A percentile compares a stretch with the other conserved stretches of the same genome.
These are phyloP conservation scores for Colletotrichum ledebouriae DNA, from an alignment of 2,329 filamentous ascomycete species.

Conservation along the genomic window DNA sequence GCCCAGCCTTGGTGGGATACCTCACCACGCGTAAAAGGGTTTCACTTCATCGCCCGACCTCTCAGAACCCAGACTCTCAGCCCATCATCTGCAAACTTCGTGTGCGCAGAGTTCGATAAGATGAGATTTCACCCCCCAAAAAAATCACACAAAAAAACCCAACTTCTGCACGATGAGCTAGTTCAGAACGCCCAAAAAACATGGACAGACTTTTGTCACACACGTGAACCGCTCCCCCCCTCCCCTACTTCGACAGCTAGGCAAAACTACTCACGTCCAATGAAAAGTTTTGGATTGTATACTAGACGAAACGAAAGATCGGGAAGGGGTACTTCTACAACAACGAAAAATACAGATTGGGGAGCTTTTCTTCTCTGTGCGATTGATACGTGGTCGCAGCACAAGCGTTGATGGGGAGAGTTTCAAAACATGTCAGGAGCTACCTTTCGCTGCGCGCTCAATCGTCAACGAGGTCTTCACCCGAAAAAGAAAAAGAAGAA, in stretches of 20 bases:
- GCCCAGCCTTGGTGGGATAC: constrained; percentile 16
- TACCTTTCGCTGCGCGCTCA: constrained; percentile 16
- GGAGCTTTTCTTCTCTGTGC: not conserved
- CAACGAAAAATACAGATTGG: not conserved
- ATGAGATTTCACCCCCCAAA: no score
- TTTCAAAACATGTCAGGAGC: not conserved
- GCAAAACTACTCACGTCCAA: constrained; percentile 15
- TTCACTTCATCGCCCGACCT: no score
- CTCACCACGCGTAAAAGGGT: no score
- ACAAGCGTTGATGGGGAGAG: not conserved
- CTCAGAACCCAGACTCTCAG: no score
- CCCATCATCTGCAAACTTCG: no score
- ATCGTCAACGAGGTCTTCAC: constrained; percentile 16
- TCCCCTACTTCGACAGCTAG: not conserved
- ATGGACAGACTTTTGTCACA: not conserved
- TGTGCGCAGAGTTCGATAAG: no score
- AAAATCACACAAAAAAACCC: no score
- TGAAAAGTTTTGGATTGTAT: constrained; percentile 9
- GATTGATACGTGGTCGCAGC: not conserved
- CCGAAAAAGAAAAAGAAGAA: not conserved
- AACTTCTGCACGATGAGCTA: no score
- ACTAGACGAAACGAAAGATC: constrained; percentile 18
- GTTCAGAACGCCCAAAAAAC: no score
- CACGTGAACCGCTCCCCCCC: not conserved
- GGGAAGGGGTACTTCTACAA: not conserved